Evolutionary conservation across 2,329 filamentous ascomycete species (phyloP).

Genomic region (Colletotrichum salicis): DNA sequence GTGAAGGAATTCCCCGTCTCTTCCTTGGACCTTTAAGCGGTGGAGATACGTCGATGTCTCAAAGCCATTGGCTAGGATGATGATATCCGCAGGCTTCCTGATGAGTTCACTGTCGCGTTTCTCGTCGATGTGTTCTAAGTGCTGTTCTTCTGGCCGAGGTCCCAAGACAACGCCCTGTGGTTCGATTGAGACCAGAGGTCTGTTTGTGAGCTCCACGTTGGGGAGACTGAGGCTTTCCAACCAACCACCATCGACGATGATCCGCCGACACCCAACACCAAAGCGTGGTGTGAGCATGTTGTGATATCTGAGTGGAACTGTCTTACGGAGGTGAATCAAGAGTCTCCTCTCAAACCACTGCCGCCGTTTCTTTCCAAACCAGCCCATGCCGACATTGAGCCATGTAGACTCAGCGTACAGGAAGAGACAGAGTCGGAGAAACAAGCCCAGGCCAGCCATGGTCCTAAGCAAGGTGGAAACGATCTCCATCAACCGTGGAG

Average conservation of each 20-base stretch:
- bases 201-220: constrained; percentile 58
- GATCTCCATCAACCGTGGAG: constrained; percentile 34
- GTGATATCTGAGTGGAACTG: constrained; percentile 68
- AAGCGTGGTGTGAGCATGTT: constrained; percentile 71
- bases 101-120: constrained; percentile 49
- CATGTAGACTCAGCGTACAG: constrained; percentile 43
- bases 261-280: constrained; percentile 69
- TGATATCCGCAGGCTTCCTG: constrained; percentile 59
- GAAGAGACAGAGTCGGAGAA: constrained; percentile 57
- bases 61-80: constrained; percentile 72
- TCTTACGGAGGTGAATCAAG: constrained; percentile 56
- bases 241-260: constrained; percentile 68
- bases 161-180: constrained; percentile 47
- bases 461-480: constrained; percentile 49
- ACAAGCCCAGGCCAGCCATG: constrained; percentile 55
- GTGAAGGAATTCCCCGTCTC: constrained; percentile 50
- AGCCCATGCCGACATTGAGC: constrained; percentile 8
- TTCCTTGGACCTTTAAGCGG: constrained; percentile 58
- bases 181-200: constrained; percentile 59
- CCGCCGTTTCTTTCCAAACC: constrained; percentile 2
- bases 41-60: constrained; percentile 64
- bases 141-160: neutral
- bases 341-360: constrained; percentile 34
- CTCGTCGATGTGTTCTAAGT: constrained; percentile 23
- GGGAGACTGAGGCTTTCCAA: constrained; percentile 60